These are phyloP conservation scores for Patellifolia procumbens DNA, from an alignment of 179 eudicot genomes.

Conservation along the genomic window DNA sequence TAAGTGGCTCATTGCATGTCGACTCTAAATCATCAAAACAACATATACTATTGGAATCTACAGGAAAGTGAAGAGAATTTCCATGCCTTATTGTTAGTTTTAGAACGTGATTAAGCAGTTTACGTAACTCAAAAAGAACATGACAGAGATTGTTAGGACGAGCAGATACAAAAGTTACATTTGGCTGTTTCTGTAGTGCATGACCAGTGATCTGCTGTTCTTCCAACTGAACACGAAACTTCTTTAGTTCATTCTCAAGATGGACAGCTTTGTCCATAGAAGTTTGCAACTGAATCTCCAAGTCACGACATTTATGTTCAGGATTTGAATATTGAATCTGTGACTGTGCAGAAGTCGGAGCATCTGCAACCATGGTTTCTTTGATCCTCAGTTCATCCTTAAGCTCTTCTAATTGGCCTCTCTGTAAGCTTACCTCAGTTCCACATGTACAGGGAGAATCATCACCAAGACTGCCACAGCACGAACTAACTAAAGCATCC, in stretches of 20 bases:
- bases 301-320: slow-evolving; percentile 32
- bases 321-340: slow-evolving; percentile 30
- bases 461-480: slow-evolving; percentile 29
- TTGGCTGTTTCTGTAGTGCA: slow-evolving; percentile 16
- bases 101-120: slow-evolving; percentile 24
- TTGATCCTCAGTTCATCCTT: slow-evolving; percentile 37
- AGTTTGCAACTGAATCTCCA: slow-evolving; percentile 38
- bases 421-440: slow-evolving; percentile 39
- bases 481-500: slow-evolving; percentile 32
- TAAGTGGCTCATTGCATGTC: slow-evolving; percentile 16
- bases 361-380: slow-evolving; percentile 35
- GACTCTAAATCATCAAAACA: slow-evolving; percentile 23
- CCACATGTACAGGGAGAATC: slow-evolving; percentile 32
- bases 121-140: slow-evolving; percentile 19
- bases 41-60: background rate
- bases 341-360: slow-evolving; percentile 20
- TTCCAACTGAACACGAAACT: slow-evolving; percentile 30
- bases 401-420: slow-evolving; percentile 28
- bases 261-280: slow-evolving; percentile 32
- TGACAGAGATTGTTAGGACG: slow-evolving; percentile 14
- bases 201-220: slow-evolving; percentile 33
- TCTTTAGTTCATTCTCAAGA: slow-evolving; percentile 43
- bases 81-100: slow-evolving; percentile 17
- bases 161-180: slow-evolving; percentile 18
- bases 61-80: slow-evolving; percentile 18